A percentile compares a stretch with the other conserved stretches of the same genome.
Evolutionary conservation across 768 basidiomycete genomes (phyloP).

Genomic region (Hericium coralloides): DNA sequence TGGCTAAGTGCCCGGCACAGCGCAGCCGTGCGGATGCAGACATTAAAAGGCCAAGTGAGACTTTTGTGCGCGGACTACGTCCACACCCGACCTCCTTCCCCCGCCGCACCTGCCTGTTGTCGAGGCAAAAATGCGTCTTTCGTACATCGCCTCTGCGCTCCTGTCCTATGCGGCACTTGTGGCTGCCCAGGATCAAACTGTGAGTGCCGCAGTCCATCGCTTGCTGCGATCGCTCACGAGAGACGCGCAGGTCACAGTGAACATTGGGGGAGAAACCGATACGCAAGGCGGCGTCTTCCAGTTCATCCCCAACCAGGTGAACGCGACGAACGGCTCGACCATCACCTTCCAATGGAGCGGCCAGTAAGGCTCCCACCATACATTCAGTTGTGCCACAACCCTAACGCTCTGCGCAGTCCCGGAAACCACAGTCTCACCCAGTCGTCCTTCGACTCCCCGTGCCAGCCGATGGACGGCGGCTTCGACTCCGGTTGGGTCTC

Average conservation of each 20-base stretch:
- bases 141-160: neutral
- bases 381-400: neutral
- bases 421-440: slow-evolving; percentile 50
- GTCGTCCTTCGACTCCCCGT: slow-evolving; percentile 36
- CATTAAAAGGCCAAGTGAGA: neutral
- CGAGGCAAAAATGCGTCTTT: neutral
- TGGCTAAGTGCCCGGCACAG: neutral
- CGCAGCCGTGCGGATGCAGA: neutral
- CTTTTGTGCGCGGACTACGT: neutral
- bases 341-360: slow-evolving; percentile 45
- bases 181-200: slow-evolving; percentile 1
- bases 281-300: slow-evolving; percentile 26
- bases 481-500: slow-evolving; percentile 48
- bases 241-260: neutral
- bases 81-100: neutral
- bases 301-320: slow-evolving; percentile 36
- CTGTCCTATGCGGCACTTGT: neutral
- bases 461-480: slow-evolving; percentile 34
- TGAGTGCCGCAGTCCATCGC: neutral
- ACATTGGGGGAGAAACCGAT: neutral
- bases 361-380: slow-evolving; percentile 21
- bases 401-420: slow-evolving; percentile 22
- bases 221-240: neutral
- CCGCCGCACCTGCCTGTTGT: neutral
- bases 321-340: slow-evolving; percentile 33